Base-by-base conservation (phyloP, 805 yeast genomes). In the Metschnikowia koreensis region DNA sequence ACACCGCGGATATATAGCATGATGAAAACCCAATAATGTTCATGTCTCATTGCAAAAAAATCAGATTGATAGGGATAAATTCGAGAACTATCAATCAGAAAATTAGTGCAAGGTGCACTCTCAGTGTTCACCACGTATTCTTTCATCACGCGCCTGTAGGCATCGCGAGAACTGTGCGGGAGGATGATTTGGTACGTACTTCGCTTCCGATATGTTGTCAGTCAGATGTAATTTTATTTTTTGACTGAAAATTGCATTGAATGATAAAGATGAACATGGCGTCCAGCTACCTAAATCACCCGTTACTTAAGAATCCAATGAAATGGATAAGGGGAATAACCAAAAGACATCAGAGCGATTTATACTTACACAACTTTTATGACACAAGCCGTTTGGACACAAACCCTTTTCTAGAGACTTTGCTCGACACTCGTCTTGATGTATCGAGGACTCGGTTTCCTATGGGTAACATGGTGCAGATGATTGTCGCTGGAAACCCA, bases 391-490 rank as follows among this genome's bases (percentile, higher is more conserved):
- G 57, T 1, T 42, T 69, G 2, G 38, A 51, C 3, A 33, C 48
- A 6, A 69, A 72, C 46, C 74, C 75, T 6, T 67, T 67, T 51
- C 70, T 69, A 2, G 36, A 47, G 4, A 53, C 58, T 3, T 55
- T 73, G 7, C 16, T 44, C 9, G 57, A 57, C n/a, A 67, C 73
- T 8, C 63, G 64, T 38, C 53, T 59, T 27, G 73, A 69, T 45
- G 60, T 65, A 2, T 51, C 59, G 13, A 52, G 53, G 31, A 17
- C 22, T 15, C 55, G 68, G 41, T 69, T 65, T 47, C 70, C 75
- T 5, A 59, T 52, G 26, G 74, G 74, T 10, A 58, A 57, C 46
- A 54, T 67, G 58, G 50, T 65, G 1, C 61, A 60, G 51, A 29
- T 64, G 9, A 50, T 60, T 4, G 59, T 57, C 7, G 48, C 55